Evolutionary conservation across 2,329 filamentous ascomycete species (phyloP).

Genomic region (Phoma herbarum): DNA sequence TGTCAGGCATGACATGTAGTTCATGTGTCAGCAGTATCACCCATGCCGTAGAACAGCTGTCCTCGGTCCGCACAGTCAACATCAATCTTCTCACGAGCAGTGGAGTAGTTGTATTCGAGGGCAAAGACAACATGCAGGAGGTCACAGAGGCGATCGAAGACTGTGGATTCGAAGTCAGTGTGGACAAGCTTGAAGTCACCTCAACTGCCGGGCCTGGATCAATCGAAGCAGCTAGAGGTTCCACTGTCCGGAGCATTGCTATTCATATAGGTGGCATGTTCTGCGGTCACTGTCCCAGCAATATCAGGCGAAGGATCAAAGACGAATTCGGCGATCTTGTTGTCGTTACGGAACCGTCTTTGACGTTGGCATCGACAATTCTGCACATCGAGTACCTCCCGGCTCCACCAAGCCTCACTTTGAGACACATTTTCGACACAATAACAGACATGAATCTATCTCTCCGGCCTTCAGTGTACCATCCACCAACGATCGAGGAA

Average conservation of each 20-base stretch:
- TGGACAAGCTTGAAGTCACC: conserved; percentile 46
- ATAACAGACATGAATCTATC: conserved; percentile 72
- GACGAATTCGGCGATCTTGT: conserved; percentile 59
- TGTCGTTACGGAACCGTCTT: conserved; percentile 64
- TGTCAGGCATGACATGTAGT: conserved; percentile 69
- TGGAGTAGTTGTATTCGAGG: conserved; percentile 60
- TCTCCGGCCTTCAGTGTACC: conserved; percentile 75
- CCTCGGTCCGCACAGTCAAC: conserved; percentile 58
- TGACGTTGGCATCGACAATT: conserved; percentile 67
- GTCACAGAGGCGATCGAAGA: conserved; percentile 63
- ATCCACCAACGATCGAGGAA: conserved; percentile 84
- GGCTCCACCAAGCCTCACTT: conserved; percentile 72
- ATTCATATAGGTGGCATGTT: conserved; percentile 56
- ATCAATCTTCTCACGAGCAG: conserved; percentile 63
- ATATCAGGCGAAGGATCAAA: conserved; percentile 64
- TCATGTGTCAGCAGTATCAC: conserved; percentile 64
- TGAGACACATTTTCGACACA: conserved; percentile 74
- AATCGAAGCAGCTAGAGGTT: conserved; percentile 25
- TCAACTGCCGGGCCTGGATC: neutral
- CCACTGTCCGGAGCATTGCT: conserved; percentile 42
- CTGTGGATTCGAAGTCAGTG: conserved; percentile 53
- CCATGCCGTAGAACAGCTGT: conserved; percentile 57
- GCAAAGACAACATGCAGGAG: conserved; percentile 53
- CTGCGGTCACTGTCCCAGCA: conserved; percentile 57
- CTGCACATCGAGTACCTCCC: conserved; percentile 77